phyloP scores from a whole-genome alignment of 2,329 filamentous ascomycete species.

The Exophiala sp. region DNA sequence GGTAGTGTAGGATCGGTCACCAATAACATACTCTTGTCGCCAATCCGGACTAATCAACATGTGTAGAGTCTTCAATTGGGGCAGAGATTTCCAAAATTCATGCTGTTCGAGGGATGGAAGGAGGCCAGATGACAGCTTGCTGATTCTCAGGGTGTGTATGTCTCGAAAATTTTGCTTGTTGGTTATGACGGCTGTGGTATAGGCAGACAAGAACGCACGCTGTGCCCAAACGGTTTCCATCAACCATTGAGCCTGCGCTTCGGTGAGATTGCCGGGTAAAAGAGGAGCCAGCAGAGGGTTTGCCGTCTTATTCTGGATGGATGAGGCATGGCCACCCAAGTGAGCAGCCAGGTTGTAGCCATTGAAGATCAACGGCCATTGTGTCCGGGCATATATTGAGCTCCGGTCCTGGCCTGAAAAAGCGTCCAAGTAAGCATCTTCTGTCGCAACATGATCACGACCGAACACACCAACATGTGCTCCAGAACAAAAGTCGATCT shows the following conservation, averaged over 20 bases:
- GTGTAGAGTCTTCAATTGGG: constrained; percentile 53
- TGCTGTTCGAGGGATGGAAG: constrained; percentile 53
- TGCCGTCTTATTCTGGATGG: constrained; percentile 25
- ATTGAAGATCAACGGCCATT: constrained; percentile 30
- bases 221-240: constrained; percentile 68
- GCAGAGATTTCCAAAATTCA: constrained; percentile 62
- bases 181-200: constrained; percentile 62
- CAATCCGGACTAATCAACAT: constrained; percentile 65
- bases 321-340: constrained; percentile 15
- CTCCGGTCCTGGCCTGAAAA: not conserved
- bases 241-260: constrained; percentile 65
- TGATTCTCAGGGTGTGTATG: constrained; percentile 60
- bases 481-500: constrained; percentile 15
- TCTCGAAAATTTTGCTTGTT: constrained; percentile 53
- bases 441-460: not conserved
- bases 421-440: not conserved
- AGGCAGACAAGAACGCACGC: constrained; percentile 64
- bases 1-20: constrained; percentile 50
- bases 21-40: constrained; percentile 54
- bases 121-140: constrained; percentile 62
- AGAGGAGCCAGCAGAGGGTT: constrained; percentile 36
- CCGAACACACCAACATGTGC: constrained; percentile 15
- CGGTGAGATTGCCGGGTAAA: constrained; percentile 56
- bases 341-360: constrained; percentile 33
- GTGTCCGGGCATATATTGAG: constrained; percentile 4